These are phyloP conservation scores for Parastagonospora nodorum DNA, from an alignment of 2,329 filamentous ascomycete genomes.

Conservation along the genomic window DNA sequence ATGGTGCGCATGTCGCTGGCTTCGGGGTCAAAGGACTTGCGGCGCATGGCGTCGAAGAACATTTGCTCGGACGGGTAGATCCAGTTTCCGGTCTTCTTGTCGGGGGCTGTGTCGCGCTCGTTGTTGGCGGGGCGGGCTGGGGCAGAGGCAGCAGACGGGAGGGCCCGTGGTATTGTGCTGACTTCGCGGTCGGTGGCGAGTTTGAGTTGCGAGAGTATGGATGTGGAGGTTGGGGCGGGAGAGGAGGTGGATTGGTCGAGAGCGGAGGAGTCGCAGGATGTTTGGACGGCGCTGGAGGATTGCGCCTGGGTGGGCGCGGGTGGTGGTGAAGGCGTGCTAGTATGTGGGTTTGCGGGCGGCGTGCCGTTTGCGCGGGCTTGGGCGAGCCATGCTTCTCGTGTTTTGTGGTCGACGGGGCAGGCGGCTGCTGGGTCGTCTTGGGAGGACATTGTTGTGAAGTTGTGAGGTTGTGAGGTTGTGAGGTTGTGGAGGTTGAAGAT, in stretches of 20 bases:
- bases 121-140: conserved; percentile 65
- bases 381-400: conserved; percentile 83
- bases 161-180: conserved; percentile 43
- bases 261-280: conserved; percentile 47
- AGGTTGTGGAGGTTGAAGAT: not conserved
- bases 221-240: conserved; percentile 18
- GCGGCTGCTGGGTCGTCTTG: conserved; percentile 42
- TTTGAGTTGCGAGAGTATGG: conserved; percentile 36
- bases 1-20: conserved; percentile 85
- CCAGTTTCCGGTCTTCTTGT: conserved; percentile 81
- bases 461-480: conserved; percentile 7
- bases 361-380: conserved; percentile 60
- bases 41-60: conserved; percentile 96
- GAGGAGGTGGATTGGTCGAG: conserved; percentile 38
- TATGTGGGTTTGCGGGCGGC: conserved; percentile 23
- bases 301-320: not conserved
- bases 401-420: conserved; percentile 90
- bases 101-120: conserved; percentile 71
- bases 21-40: conserved; percentile 78
- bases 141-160: conserved; percentile 37
- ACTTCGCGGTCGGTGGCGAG: conserved; percentile 53
- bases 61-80: conserved; percentile 95
- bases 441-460: conserved; percentile 27
- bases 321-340: conserved; percentile 7
- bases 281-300: conserved; percentile 23